phyloP scores from a whole-genome alignment of 129 eudicot genomes.

The Rutidosis leptorrhynchoides region DNA sequence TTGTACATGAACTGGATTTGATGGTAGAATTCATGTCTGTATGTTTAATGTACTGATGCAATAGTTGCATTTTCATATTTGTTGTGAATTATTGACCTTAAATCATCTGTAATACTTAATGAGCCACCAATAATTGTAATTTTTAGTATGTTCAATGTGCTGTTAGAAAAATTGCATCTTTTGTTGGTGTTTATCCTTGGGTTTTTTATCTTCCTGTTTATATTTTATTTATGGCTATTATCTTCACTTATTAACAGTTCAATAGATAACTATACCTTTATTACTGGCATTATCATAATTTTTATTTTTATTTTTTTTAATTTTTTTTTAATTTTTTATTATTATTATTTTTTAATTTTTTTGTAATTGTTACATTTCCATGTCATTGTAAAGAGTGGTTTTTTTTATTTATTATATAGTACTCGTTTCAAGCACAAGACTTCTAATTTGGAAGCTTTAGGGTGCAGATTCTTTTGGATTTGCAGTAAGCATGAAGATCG shows the following conservation, averaged over 20 bases:
- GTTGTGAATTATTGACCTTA: neutral
- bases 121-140: neutral
- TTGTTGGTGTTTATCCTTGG: conserved; percentile 8
- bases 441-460: conserved; percentile 19
- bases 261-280: neutral
- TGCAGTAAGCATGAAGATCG: conserved; percentile 54
- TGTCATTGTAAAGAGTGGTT: neutral
- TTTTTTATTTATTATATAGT: neutral
- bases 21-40: no score
- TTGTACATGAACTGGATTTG: no score
- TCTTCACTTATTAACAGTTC: neutral
- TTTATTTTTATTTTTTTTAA: no score
- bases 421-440: neutral
- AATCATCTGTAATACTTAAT: neutral
- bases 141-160: neutral
- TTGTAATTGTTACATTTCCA: conserved; percentile 13
- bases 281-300: neutral
- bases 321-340: no score
- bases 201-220: neutral
- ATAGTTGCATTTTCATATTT: conserved; percentile 9
- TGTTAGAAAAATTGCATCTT: neutral
- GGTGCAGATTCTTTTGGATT: conserved; percentile 40
- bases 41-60: neutral
- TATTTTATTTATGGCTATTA: neutral
- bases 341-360: no score